Evolutionary conservation across 495 filamentous ascomycete genomes (phyloP).

Genomic region (Cenococcum geophilum): DNA sequence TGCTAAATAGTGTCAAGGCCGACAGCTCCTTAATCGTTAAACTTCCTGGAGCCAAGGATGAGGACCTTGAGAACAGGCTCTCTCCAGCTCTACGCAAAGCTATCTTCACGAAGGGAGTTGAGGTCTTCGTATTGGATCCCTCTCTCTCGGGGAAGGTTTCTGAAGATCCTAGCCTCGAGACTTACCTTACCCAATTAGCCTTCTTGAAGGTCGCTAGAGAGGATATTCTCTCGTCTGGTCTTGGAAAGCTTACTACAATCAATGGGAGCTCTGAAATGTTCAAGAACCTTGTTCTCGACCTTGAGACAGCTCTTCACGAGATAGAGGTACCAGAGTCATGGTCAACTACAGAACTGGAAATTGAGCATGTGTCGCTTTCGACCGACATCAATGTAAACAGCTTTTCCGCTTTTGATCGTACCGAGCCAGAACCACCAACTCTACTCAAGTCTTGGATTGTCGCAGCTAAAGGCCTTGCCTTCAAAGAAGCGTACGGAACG

Average conservation of each 20-base stretch:
- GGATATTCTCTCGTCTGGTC: slow-evolving; percentile 45
- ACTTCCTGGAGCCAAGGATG: slow-evolving; percentile 70
- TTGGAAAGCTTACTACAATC: slow-evolving; percentile 54
- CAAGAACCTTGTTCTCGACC: slow-evolving; percentile 55
- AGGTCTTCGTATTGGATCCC: slow-evolving; percentile 70
- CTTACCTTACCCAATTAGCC: slow-evolving; percentile 62
- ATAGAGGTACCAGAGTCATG: slow-evolving; percentile 73
- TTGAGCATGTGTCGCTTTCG: slow-evolving; percentile 47
- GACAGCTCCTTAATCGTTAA: slow-evolving; percentile 69
- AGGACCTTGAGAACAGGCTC: slow-evolving; percentile 86
- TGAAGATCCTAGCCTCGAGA: slow-evolving; percentile 50
- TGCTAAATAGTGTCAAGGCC: slow-evolving; percentile 62
- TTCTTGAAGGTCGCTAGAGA: slow-evolving; percentile 70
- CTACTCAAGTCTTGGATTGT: slow-evolving; percentile 70
- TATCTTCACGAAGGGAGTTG: slow-evolving; percentile 59
- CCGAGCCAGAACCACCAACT: slow-evolving; percentile 58
- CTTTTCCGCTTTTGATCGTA: slow-evolving; percentile 75
- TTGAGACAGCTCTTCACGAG: slow-evolving; percentile 62
- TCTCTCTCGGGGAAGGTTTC: slow-evolving; percentile 56
- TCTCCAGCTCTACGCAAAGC: slow-evolving; percentile 58
- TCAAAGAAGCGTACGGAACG: slow-evolving; percentile 90
- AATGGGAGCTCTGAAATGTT: slow-evolving; percentile 52
- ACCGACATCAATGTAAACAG: slow-evolving; percentile 64
- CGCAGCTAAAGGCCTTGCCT: slow-evolving; percentile 78
- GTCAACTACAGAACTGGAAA: slow-evolving; percentile 60